These are phyloP conservation scores for Sporothrix sp. DNA, from an alignment of 2,329 filamentous ascomycete species.

Conservation along the genomic window DNA sequence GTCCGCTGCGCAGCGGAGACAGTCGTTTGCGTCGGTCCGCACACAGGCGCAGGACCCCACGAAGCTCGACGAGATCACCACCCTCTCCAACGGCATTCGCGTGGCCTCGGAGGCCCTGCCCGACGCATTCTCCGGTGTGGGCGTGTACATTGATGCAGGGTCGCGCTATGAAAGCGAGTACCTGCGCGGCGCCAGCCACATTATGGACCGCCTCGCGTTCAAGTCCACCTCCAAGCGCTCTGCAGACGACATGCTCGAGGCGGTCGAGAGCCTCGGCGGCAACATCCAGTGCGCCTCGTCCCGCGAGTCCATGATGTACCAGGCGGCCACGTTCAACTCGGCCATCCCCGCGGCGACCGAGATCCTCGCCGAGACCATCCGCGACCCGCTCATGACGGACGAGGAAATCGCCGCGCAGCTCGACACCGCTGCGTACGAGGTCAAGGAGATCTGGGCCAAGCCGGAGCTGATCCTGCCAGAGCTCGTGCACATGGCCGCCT, in stretches of 20 bases:
- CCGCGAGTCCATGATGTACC: conserved; percentile 95
- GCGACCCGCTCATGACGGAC: conserved; percentile 73
- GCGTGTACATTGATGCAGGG: conserved; percentile 90
- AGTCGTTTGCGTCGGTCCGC: conserved; percentile 7
- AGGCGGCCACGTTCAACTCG: conserved; percentile 93
- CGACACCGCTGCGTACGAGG: conserved; percentile 87
- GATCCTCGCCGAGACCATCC: conserved; percentile 86
- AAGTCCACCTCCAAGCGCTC: conserved; percentile 68
- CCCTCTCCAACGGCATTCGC: conserved; percentile 81
- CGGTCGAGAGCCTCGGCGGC: conserved; percentile 78
- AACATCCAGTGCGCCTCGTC: conserved; percentile 97
- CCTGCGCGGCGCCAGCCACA: conserved; percentile 84
- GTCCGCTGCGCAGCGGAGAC: neutral
- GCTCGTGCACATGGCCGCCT: conserved; percentile 89
- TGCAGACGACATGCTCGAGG: conserved; percentile 78
- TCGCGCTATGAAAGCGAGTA: conserved; percentile 85
- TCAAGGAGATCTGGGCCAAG: conserved; percentile 95
- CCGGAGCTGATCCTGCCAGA: conserved; percentile 93
- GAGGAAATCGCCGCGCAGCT: conserved; percentile 81
- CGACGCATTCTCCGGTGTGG: conserved; percentile 88
- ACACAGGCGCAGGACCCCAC: conserved; percentile 56
- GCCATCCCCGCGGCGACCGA: conserved; percentile 74
- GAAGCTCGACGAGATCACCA: conserved; percentile 80
- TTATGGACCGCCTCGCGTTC: conserved; percentile 91
- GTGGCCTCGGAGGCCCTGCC: conserved; percentile 92